phyloP scores from a whole-genome alignment of 441 rosid genomes.

The Kokia cookei region DNA sequence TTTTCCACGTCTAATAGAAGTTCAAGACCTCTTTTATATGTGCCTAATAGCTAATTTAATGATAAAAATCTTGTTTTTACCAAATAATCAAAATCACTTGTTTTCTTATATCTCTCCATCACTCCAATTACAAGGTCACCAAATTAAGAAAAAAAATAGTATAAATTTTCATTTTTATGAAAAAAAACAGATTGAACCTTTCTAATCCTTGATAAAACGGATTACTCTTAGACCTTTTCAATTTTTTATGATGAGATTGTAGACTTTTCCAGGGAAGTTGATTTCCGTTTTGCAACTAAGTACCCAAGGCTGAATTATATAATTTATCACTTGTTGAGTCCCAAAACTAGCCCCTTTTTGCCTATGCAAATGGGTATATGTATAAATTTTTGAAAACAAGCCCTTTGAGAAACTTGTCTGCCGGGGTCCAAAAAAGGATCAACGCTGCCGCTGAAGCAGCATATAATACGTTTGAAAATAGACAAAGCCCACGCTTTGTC shows the following conservation, averaged over 20 bases:
- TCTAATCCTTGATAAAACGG: no score
- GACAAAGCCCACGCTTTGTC: constrained; percentile 8
- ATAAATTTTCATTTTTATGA: no score
- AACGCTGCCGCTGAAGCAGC: not conserved
- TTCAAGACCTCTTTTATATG: not conserved
- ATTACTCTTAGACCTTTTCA: not conserved
- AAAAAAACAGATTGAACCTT: not conserved
- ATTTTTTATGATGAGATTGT: not conserved
- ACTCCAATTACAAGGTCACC: no score
- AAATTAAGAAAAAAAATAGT: no score
- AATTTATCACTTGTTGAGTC: no score
- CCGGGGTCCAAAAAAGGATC: not conserved
- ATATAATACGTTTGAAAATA: not conserved
- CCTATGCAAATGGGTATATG: not conserved
- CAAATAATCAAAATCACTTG: no score
- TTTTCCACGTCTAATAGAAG: not conserved
- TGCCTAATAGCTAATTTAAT: not conserved
- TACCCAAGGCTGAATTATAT: not conserved
- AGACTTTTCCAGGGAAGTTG: not conserved
- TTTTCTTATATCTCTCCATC: no score
- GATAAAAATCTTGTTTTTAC: no score
- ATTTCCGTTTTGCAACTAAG: not conserved
- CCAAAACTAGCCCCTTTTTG: not conserved
- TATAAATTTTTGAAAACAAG: no score
- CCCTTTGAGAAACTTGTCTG: not conserved